Conservation (phyloP, 1,284 basidiomycete species). For the Cryptococcus wingfieldii region DNA sequence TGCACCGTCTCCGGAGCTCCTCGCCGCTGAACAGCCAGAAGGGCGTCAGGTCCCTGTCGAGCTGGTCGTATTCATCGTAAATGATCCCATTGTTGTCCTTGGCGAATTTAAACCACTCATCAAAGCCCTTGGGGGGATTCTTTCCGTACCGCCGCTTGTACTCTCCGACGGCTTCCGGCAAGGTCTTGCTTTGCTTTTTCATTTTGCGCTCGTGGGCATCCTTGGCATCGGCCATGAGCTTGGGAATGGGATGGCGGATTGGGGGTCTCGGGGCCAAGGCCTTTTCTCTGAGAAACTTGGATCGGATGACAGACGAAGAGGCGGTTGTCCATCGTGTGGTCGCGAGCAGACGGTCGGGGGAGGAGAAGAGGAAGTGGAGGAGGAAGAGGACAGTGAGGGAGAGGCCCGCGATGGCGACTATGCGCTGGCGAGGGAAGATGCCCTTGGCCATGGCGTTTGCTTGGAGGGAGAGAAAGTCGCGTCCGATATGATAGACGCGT, state of each 20-base stretch:
- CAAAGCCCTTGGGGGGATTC: slow-evolving; percentile 81
- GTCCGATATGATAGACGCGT: not conserved
- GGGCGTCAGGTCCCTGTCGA: slow-evolving; percentile 72
- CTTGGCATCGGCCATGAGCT: slow-evolving; percentile 75
- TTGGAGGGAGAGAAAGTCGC: not conserved
- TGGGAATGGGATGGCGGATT: slow-evolving; percentile 70
- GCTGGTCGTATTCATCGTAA: slow-evolving; percentile 84
- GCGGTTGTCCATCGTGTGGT: slow-evolving; percentile 45
- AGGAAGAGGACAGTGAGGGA: slow-evolving; percentile 30
- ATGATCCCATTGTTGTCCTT: slow-evolving; percentile 67
- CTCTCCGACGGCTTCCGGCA: slow-evolving; percentile 68
- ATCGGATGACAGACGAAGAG: slow-evolving; percentile 46
- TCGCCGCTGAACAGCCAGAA: slow-evolving; percentile 70
- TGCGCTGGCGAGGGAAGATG: slow-evolving; percentile 24
- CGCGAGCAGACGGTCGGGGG: slow-evolving; percentile 25
- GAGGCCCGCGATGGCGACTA: slow-evolving; percentile 24
- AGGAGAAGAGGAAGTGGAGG: slow-evolving; percentile 34
- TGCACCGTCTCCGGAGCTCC: slow-evolving; percentile 66
- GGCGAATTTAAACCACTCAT: slow-evolving; percentile 82
- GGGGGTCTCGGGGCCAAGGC: slow-evolving; percentile 39
- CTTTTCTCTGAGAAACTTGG: slow-evolving; percentile 42
- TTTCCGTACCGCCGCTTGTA: slow-evolving; percentile 72
- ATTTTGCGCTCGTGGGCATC: slow-evolving; percentile 63
- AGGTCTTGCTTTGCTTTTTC: slow-evolving; percentile 66
- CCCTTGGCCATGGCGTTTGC: slow-evolving; percentile 16